phyloP scores from a whole-genome alignment of 129 eudicot species.

The Centrapalus pauciflorus region DNA sequence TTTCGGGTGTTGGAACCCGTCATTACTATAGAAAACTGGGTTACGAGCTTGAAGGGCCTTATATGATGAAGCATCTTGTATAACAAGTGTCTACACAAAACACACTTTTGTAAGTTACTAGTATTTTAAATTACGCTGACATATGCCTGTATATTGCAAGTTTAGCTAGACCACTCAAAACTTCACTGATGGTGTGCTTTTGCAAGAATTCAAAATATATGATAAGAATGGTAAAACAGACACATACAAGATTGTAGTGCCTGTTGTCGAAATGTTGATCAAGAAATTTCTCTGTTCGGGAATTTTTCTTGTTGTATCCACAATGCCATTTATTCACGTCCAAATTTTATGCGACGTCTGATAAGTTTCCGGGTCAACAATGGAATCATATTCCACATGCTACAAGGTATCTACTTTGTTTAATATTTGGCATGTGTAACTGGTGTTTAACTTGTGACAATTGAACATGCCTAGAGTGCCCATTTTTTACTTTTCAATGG shows the following conservation, averaged over 20 bases:
- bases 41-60: constrained; percentile 96
- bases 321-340: constrained; percentile 96
- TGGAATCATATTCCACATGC: constrained; percentile 80
- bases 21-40: constrained; percentile 95
- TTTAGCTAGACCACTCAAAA: background rate
- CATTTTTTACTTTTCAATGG: too few relatives aligned
- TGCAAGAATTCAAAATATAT: background rate
- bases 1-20: constrained; percentile 95
- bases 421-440: background rate
- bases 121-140: background rate
- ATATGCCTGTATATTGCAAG: constrained; percentile 13
- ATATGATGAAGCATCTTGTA: constrained; percentile 71
- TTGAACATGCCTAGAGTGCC: background rate
- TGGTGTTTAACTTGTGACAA: background rate
- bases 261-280: constrained; percentile 93
- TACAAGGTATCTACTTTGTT: background rate
- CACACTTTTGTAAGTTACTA: constrained; percentile 19
- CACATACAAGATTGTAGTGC: constrained; percentile 77
- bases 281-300: constrained; percentile 72
- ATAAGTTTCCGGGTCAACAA: constrained; percentile 76
- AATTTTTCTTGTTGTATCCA: constrained; percentile 88
- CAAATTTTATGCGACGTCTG: constrained; percentile 44
- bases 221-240: constrained; percentile 19
- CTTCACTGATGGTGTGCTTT: too few relatives aligned
- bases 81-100: constrained; percentile 16